Percentiles rank a stretch among this genome's conserved stretches.
These are phyloP conservation scores for Stropharia rugosoannulata DNA, from an alignment of 768 basidiomycete genomes.

Conservation along the genomic window DNA sequence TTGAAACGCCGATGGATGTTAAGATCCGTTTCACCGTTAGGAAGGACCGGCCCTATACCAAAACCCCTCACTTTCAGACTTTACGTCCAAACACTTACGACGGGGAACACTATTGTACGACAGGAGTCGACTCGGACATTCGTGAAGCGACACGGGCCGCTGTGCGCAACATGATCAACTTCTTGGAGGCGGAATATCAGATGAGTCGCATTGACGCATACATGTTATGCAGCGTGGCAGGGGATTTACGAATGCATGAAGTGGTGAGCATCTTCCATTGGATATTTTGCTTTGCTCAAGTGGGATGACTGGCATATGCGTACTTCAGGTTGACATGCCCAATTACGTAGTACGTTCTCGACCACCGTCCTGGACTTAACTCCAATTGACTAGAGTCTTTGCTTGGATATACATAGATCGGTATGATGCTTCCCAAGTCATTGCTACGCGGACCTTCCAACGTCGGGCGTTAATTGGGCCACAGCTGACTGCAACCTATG, in stretches of 20 bases:
- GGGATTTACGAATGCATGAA: slow-evolving; percentile 60
- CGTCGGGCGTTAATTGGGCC: neutral
- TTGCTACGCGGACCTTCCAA: slow-evolving; percentile 24
- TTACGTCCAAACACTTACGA: slow-evolving; percentile 21
- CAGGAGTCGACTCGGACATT: slow-evolving; percentile 56
- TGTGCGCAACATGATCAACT: slow-evolving; percentile 57
- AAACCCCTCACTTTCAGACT: slow-evolving; percentile 55
- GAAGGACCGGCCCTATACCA: slow-evolving; percentile 57
- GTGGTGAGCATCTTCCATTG: slow-evolving; percentile 37
- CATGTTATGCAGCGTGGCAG: slow-evolving; percentile 61
- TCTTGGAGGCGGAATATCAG: slow-evolving; percentile 41
- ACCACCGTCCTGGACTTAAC: neutral
- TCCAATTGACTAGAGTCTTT: neutral
- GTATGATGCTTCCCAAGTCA: slow-evolving; percentile 54
- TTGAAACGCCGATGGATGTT: slow-evolving; percentile 62
- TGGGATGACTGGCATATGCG: neutral
- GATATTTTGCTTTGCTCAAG: neutral
- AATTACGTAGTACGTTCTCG: slow-evolving; percentile 52
- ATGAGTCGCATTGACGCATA: slow-evolving; percentile 51
- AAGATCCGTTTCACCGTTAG: slow-evolving; percentile 53
- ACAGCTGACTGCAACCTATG: neutral
- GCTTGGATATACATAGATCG: slow-evolving; percentile 38
- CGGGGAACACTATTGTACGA: slow-evolving; percentile 55
- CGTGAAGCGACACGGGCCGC: slow-evolving; percentile 55
- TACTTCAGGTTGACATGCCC: slow-evolving; percentile 58